phyloP scores from a whole-genome alignment of 305 asterid genomes.

The Fraxinus sp. region DNA sequence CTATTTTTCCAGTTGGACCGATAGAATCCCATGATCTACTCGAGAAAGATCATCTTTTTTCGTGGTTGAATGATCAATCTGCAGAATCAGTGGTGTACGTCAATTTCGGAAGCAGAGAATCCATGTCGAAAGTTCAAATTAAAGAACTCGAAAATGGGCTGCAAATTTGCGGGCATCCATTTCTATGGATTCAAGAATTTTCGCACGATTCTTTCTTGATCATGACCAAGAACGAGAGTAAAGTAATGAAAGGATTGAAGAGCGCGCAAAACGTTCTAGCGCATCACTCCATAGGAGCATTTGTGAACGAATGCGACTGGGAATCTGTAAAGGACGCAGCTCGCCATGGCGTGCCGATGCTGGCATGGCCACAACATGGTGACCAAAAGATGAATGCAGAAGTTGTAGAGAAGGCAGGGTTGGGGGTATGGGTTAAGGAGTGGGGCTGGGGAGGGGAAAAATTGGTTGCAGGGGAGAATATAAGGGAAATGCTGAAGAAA shows the following conservation, averaged over 20 bases:
- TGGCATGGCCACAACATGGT: conserved; percentile 44
- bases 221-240: conserved; percentile 8
- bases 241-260: conserved; percentile 26
- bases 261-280: conserved; percentile 25
- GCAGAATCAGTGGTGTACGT: conserved; percentile 35
- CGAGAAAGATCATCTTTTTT: conserved; percentile 4
- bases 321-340: conserved; percentile 38
- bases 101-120: conserved; percentile 31
- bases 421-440: conserved; percentile 32
- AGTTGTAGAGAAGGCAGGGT: conserved; percentile 26
- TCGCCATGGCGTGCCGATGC: conserved; percentile 30
- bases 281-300: conserved; percentile 40
- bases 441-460: conserved; percentile 23
- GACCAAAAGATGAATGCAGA: conserved; percentile 42
- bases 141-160: conserved; percentile 32
- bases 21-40: conserved; percentile 19
- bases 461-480: conserved; percentile 33
- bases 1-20: conserved; percentile 37
- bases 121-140: conserved; percentile 30
- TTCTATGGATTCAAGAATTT: conserved; percentile 31
- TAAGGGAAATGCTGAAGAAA: conserved; percentile 25
- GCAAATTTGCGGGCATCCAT: conserved; percentile 26
- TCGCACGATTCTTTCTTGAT: conserved; percentile 15
- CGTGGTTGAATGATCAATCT: conserved; percentile 34
- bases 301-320: conserved; percentile 41